Percentiles rank a stretch among this genome's conserved stretches.
These are phyloP conservation scores for Cantharellus anzutake DNA, from an alignment of 768 basidiomycete species.

Conservation along the genomic window DNA sequence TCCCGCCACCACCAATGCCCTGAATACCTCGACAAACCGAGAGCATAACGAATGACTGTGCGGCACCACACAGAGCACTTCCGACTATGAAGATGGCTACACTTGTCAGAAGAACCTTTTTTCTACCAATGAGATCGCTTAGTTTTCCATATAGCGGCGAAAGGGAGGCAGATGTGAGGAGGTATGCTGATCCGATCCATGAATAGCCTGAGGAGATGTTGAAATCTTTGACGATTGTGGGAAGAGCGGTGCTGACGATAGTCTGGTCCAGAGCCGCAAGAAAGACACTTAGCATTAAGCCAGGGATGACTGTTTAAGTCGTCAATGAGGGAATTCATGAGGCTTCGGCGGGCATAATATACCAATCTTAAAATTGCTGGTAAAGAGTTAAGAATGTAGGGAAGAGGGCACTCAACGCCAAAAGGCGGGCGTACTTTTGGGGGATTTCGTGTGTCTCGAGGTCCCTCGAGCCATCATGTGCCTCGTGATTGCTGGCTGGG, in stretches of 20 bases:
- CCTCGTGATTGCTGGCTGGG: too few relatives aligned
- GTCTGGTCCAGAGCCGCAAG: constrained; percentile 28
- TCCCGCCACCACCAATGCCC: constrained; percentile 69
- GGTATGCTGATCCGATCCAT: constrained; percentile 55
- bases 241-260: constrained; percentile 45
- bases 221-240: constrained; percentile 45
- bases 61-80: constrained; percentile 65
- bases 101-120: constrained; percentile 46
- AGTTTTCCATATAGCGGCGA: neutral
- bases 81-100: constrained; percentile 57
- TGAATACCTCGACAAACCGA: constrained; percentile 61
- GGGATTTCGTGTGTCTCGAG: constrained; percentile 5
- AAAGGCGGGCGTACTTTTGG: constrained; percentile 1
- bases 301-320: neutral
- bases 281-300: constrained; percentile 6
- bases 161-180: constrained; percentile 31
- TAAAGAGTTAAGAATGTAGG: neutral
- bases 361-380: neutral
- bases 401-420: neutral
- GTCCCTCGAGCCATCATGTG: too few relatives aligned
- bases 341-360: neutral
- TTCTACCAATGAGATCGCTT: constrained; percentile 28
- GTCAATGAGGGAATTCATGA: neutral
- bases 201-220: constrained; percentile 45
- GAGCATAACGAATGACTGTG: constrained; percentile 65